Evolutionary conservation across 805 yeast species (phyloP), one percentile per base, ranked within the genome.

Genomic region (Starmerella sirachaensis): DNA sequence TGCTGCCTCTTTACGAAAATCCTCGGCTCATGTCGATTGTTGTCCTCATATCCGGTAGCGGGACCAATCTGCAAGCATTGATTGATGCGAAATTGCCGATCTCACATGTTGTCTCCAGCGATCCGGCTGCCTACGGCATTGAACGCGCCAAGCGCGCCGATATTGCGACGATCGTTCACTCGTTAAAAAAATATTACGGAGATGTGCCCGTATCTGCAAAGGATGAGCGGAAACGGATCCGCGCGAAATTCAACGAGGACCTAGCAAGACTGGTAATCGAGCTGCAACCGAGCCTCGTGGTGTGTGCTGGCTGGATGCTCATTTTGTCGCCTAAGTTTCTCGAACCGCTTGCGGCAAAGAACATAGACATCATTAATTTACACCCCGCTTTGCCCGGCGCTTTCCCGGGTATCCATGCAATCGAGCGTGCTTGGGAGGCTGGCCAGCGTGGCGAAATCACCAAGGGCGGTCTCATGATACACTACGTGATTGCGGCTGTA

Each of bases 281-380:
- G 1, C 43, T 57, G 25, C 68, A 68, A 47, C 97, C 97, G 4
- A 82, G 81, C 48, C 66, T 91, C 46, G 76, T 91, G 28, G 96
- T 91, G 5, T 91, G 98, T 62, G 98, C 98, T 4, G 98, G 98
- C 2, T 91, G 98, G 98, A 78, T 91, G 86, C 69, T 91, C 36
- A 91, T 91, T 41, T 66, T 91, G 42, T 80, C 95, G 1, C 76
- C 83, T 3, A 66, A 72, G 16, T 85, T 84, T 48, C 65, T 91
- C 43, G 61, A 64, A 27, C 85, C 86, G 3, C 59, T 86, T 23
- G 72, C 65, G 35, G 57, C 68, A 2, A 72, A 68, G 3, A 63
- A 68, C 1, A 69, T 85, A 20, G 82, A 86, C 25, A 86, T 91
- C 46, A 85, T 91, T 52, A 91, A 91, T 54, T 64, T 91, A 43